Percentiles rank a stretch among this genome's conserved stretches.
These are phyloP conservation scores for Fragaria vesca DNA, from an alignment of 306 rosid genomes.

Conservation along the genomic window DNA sequence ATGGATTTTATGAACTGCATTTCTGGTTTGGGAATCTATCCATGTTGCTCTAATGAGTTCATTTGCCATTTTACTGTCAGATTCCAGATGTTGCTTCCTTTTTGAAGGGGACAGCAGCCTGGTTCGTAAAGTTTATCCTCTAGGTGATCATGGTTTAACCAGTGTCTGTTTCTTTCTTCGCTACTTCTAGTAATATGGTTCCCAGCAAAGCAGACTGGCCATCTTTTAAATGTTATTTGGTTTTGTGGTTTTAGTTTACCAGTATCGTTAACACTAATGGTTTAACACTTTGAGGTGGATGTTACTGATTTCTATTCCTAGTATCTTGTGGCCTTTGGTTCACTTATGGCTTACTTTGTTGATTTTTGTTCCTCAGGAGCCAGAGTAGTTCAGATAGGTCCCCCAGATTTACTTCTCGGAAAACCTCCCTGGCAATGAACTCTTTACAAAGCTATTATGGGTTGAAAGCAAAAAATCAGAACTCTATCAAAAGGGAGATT, in stretches of 20 bases:
- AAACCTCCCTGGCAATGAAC: constrained; percentile 67
- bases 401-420: constrained; percentile 41
- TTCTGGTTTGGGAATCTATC: neutral
- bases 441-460: constrained; percentile 79
- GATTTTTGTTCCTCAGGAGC: constrained; percentile 31
- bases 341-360: constrained; percentile 20
- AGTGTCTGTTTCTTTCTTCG: neutral
- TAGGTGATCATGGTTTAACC: constrained; percentile 6
- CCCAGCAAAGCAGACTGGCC: neutral
- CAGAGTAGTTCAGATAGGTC: constrained; percentile 42
- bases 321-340: neutral
- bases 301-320: neutral
- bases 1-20: neutral
- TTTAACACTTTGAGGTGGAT: neutral
- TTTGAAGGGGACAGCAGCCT: constrained; percentile 2
- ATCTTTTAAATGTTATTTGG: neutral
- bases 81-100: constrained; percentile 1
- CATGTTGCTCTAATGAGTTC: neutral
- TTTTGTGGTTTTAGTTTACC: neutral
- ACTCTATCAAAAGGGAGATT: constrained; percentile 29
- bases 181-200: neutral
- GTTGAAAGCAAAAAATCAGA: constrained; percentile 44
- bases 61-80: neutral
- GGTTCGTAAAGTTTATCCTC: neutral
- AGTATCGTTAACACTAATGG: neutral